phyloP scores from a whole-genome alignment of 164 flowering plant genomes.

The Paratinospora sagittata region DNA sequence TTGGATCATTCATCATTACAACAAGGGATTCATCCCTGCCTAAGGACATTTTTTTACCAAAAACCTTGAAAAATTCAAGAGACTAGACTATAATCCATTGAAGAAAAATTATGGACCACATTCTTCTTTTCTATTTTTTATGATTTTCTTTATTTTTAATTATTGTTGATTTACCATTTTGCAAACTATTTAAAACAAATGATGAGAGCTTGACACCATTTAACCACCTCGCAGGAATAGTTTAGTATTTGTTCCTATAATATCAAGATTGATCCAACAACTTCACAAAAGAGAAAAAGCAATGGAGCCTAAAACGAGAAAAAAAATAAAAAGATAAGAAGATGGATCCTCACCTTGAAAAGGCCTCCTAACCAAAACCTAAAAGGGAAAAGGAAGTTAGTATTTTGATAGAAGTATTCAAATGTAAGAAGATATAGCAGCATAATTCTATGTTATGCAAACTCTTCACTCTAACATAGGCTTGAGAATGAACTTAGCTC shows the following conservation, averaged over 20 bases:
- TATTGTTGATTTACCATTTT: neutral
- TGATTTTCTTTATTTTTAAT: neutral
- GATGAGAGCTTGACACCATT: neutral
- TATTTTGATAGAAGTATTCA: conserved; percentile 7
- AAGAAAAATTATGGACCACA: too few relatives aligned
- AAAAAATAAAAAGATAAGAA: neutral
- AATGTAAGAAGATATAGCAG: neutral
- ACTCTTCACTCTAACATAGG: too few relatives aligned
- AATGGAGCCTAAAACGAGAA: neutral
- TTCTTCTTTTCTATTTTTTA: neutral
- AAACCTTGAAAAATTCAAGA: too few relatives aligned
- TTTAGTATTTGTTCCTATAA: neutral
- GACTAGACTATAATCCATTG: too few relatives aligned
- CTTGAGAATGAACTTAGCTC: too few relatives aligned
- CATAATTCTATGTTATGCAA: neutral
- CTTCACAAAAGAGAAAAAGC: neutral
- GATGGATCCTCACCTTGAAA: conserved; percentile 65
- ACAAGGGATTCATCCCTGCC: neutral
- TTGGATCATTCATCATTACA: neutral
- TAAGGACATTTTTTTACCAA: neutral
- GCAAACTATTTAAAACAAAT: neutral
- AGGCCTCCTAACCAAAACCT: conserved; percentile 98
- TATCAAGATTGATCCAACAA: neutral
- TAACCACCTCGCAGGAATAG: neutral
- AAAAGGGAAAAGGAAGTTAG: conserved; percentile 21